Base-by-base conservation (phyloP, 2,329 filamentous ascomycete species). In the Ascochyta pisi region DNA sequence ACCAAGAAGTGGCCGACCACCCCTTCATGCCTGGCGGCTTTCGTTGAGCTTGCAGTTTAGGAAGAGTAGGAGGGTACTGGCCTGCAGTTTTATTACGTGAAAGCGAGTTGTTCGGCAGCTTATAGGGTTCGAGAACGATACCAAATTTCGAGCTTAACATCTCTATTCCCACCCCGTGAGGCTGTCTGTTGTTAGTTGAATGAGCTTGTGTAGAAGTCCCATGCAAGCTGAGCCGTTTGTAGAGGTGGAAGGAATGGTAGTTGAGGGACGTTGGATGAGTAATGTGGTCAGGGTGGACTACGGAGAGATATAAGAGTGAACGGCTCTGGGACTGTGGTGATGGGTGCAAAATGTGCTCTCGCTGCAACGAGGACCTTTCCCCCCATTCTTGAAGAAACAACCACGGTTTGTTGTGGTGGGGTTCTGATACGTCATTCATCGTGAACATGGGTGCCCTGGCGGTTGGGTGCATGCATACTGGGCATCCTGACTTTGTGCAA, bases 1-100 rank as follows among this genome's bases (percentile, higher is more conserved):
- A 56, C 42, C 23, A 42, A 26, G 53, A 50, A 26, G 42, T 56
- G 8, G 47, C 53, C 42, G 47, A 47, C 1, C 42, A 38, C 15
- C 47, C 47, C 4, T 50, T 26, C 29, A 56, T 56, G 53, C 53
- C 53, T 19, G 53, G 53, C 4, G 53, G 53, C 15, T 56, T 56
- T 24, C 53, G 53, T n/a, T 56, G 38, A 43, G 31, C 3, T 33
- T 29, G 6, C 1, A 31, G 23, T 2, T 23, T 5, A 15, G 38
- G 13, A 23, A 23, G 29, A 27, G 31, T 6, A 13, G 19, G 19
- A 19, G 48, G 5, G 29, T 22, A 15, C 34, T 37, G 35, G 16
- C 1, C 38, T 31, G 16, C 16, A 23, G 23, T 22, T 39, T 46
- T 45, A 13, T 45, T n/a, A 38, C 22, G 31, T 7, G 26, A 22